Base-by-base conservation (phyloP, 257 asterid species). In the Scutellaria minor region DNA sequence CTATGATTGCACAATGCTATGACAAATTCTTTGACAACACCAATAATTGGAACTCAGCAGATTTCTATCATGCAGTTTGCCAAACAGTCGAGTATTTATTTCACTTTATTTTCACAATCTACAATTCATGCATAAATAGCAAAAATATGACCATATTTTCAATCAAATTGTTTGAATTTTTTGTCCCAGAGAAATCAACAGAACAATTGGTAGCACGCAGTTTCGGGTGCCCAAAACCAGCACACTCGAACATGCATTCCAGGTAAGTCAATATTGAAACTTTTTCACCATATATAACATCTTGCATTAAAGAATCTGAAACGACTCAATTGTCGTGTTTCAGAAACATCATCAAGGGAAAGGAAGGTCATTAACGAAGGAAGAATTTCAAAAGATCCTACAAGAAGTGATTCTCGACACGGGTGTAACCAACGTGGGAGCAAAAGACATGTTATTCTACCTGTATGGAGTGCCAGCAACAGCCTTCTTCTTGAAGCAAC, bases 11-110 rank as follows among this genome's bases (percentile, higher is more conserved):
- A 56, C 45, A 66, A 66, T 83, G 92, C 46, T 91, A 91, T 6
- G 80, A 87, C 2, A 75, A 71, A 51, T 85, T 74, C 76, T 86
- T 89, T 51, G 69, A 18, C 9, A 47, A 78, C 72, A 64, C 83
- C 1, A 37, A 44, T 12, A 61, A 81, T 62, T 84, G 89, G 89
- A 78, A 37, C 22, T 68, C 68, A n/a, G 73, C 83, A 48, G 91
- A 89, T 12, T 86, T 87, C 78, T 81, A 77, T 65, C 97, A 91
- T 39, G 92, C 93, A 13, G 70, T 91, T 42, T 89, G 93, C 84
- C 78, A 59, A 72, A 82, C 89, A 0, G 87, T 91, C 80, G 93
- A 91, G 97, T 91, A 83, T 20, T 7, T 10, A 56, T 56, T 22
- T 3, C 41, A 4, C 4, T 3, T 0, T 54, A 18, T 54, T 54